These are phyloP conservation scores for Aspergillus terreus DNA, from an alignment of 2,329 filamentous ascomycete species.

Conservation along the genomic window DNA sequence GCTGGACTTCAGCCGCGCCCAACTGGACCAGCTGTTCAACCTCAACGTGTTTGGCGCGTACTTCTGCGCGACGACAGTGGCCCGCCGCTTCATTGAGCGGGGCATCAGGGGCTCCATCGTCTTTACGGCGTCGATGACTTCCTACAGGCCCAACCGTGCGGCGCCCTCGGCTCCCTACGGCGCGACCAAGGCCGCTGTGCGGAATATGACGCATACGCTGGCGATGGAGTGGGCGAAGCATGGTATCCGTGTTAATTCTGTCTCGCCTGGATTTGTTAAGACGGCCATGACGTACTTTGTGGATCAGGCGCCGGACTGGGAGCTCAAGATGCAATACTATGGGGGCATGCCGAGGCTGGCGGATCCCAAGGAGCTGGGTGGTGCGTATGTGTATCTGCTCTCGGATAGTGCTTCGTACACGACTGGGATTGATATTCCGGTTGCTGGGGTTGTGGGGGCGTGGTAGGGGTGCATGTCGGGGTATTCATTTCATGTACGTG, in stretches of 20 bases:
- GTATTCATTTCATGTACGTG: neutral
- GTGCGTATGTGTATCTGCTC: conserved; percentile 56
- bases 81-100: conserved; percentile 36
- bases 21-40: conserved; percentile 37
- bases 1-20: conserved; percentile 36
- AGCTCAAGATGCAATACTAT: conserved; percentile 56
- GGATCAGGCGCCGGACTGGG: conserved; percentile 52
- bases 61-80: conserved; percentile 22
- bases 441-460: conserved; percentile 37
- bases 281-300: conserved; percentile 51
- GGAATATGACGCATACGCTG: conserved; percentile 25
- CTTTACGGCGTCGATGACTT: conserved; percentile 47
- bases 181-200: conserved; percentile 41
- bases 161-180: conserved; percentile 44
- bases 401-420: conserved; percentile 43
- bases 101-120: conserved; percentile 35
- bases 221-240: conserved; percentile 48
- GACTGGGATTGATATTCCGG: conserved; percentile 36
- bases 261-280: conserved; percentile 45
- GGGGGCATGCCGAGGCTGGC: conserved; percentile 56
- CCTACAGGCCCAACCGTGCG: conserved; percentile 44
- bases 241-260: conserved; percentile 34
- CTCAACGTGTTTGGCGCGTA: conserved; percentile 37
- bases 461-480: conserved; percentile 14
- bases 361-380: conserved; percentile 51